Conservation (phyloP, 305 asterid species). For the Fraxinus sp. region DNA sequence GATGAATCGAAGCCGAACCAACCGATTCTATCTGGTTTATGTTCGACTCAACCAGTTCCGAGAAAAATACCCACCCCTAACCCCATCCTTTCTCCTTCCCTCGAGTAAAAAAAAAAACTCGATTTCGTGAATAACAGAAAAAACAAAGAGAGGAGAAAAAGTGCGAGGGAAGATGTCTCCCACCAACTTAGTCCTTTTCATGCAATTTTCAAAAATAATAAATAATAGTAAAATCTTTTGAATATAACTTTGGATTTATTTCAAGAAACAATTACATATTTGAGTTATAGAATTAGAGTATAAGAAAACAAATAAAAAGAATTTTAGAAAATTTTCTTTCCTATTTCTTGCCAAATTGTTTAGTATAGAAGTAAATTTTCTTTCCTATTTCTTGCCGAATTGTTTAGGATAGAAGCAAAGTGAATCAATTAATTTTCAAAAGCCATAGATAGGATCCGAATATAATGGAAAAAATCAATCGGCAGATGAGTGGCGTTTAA, state of each 20-base stretch:
- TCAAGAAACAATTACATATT: not conserved
- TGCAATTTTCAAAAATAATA: not conserved
- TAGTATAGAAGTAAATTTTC: not conserved
- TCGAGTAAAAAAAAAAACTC: not conserved
- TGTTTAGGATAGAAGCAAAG: not conserved
- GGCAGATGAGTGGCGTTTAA: conserved; percentile 25
- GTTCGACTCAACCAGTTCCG: not conserved
- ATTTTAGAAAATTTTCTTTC: not conserved
- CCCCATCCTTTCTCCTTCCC: not conserved
- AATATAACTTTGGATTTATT: not conserved
- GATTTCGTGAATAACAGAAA: not conserved
- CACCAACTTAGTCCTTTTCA: not conserved
- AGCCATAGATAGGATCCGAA: not conserved
- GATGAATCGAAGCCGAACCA: not conserved
- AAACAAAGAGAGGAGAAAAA: not conserved
- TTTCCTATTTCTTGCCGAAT: not conserved
- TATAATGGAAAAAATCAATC: conserved; percentile 1
- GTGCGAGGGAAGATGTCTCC: not conserved
- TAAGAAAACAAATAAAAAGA: not conserved
- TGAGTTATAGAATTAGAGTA: not conserved
- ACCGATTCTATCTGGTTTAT: too few species aligned
- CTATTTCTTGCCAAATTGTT: not conserved
- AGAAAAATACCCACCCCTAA: not conserved
- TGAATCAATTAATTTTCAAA: conserved; percentile 6
- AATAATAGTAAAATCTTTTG: not conserved